Evolutionary conservation across 257 asterid genomes (phyloP), one percentile per base, ranked within the genome.

Genomic region (Cynanchum wilfordii): DNA sequence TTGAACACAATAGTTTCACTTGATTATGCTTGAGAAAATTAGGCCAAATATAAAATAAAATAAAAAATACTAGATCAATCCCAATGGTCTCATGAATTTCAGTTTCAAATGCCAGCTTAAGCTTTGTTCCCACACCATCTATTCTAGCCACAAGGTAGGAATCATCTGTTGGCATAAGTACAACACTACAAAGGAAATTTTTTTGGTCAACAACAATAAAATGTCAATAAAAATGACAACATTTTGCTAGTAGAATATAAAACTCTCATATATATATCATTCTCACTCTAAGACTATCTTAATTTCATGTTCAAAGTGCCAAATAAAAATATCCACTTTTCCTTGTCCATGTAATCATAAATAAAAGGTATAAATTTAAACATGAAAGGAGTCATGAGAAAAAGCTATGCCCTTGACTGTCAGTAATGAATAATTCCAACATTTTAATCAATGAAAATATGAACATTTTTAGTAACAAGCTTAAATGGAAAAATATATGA

Each of bases 101-200:
- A n/a, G 99, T 89, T 84, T 94, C 99, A 73, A 89, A 94, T 75
- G 99, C 99, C 62, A 94, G 84, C 85, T 94, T 94, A 68, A 94
- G 95, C 69, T 94, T 94, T 33, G 97, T 91, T 62, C 98, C 98
- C 51, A 94, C 97, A 44, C 98, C 97, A 82, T 94, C 98, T 2
- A 96, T 94, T 47, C 98, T 97, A 60, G 98, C 97, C 44, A 94
- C 98, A 25, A 94, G 89, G 79, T 91, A 91, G 15, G 95, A 87
- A 84, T 94, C 97, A 45, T 96, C 99, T 91, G 85, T 19, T 62
- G 65, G 27, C 54, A 36, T 17, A 70, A 33, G n/a, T 11, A 58
- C 12, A 13, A 50, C 30, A n/a, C 10, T 51, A 25, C 40, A 29
- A 57, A 60, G 66, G 36, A 54, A 29, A 13, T 73, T 70, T 22